A percentile compares a stretch with the other conserved stretches of the same genome.
phyloP scores from a whole-genome alignment of 2,329 filamentous ascomycete species.

The Penicillium rolfsii region DNA sequence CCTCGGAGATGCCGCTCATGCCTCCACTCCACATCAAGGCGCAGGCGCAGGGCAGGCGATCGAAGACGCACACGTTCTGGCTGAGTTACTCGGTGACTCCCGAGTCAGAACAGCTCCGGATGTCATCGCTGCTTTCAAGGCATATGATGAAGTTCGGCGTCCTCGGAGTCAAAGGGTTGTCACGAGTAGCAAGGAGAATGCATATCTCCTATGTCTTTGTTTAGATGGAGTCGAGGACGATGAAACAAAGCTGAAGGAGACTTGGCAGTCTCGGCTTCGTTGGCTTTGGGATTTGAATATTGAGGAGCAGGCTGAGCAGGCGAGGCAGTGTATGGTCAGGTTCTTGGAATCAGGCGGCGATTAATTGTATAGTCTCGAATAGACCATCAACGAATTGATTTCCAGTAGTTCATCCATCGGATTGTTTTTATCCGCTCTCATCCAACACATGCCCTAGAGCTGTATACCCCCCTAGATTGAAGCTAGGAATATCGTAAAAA shows the following conservation, averaged over 20 bases:
- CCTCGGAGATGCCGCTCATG: slow-evolving; percentile 47
- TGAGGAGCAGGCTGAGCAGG: slow-evolving; percentile 31
- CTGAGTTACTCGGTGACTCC: slow-evolving; percentile 51
- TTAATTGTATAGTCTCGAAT: neutral
- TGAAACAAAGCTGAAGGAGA: slow-evolving; percentile 29
- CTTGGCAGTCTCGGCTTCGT: slow-evolving; percentile 30
- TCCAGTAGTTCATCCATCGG: neutral
- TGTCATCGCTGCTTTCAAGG: slow-evolving; percentile 53
- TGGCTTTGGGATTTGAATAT: slow-evolving; percentile 44
- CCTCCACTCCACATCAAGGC: slow-evolving; percentile 43
- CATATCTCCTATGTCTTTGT: slow-evolving; percentile 34
- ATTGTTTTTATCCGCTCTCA: neutral
- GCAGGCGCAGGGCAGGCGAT: slow-evolving; percentile 46
- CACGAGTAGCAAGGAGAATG: slow-evolving; percentile 53
- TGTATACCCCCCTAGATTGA: no score
- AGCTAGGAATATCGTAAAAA: no score
- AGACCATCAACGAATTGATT: neutral
- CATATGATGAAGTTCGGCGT: slow-evolving; percentile 56
- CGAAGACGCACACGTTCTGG: slow-evolving; percentile 44
- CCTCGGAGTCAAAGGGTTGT: slow-evolving; percentile 56
- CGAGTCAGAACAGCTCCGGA: slow-evolving; percentile 36
- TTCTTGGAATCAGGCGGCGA: slow-evolving; percentile 5
- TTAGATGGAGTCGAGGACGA: slow-evolving; percentile 34
- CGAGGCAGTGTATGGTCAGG: slow-evolving; percentile 24
- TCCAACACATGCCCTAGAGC: no score